These are phyloP conservation scores for Ustilago bromivora DNA, from an alignment of 1,284 basidiomycete genomes.

Conservation along the genomic window DNA sequence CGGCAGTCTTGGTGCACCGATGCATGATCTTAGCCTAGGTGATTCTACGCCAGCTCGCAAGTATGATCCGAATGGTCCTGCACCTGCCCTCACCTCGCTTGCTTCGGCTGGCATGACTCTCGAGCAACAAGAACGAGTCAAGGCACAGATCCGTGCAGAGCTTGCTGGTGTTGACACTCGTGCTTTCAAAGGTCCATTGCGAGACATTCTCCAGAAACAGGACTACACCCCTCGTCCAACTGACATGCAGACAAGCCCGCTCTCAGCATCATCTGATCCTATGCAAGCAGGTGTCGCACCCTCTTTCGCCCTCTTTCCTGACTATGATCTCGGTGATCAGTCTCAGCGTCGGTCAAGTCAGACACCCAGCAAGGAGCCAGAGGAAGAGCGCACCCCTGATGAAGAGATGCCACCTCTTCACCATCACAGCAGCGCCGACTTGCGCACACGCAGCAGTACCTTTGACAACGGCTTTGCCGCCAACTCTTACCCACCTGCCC, in stretches of 20 bases:
- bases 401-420: constrained; percentile 21
- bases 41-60: constrained; percentile 32
- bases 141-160: constrained; percentile 51
- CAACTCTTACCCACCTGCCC: constrained; percentile 42
- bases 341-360: constrained; percentile 21
- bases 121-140: constrained; percentile 48
- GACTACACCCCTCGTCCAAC: constrained; percentile 33
- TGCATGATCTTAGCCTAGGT: constrained; percentile 45
- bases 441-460: constrained; percentile 51
- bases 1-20: constrained; percentile 51
- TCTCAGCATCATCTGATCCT: constrained; percentile 38
- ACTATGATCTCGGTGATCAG: constrained; percentile 37
- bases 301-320: constrained; percentile 42
- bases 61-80: constrained; percentile 18
- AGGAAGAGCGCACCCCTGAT: background rate
- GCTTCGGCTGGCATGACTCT: constrained; percentile 24
- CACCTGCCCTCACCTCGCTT: constrained; percentile 28
- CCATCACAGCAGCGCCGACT: constrained; percentile 27
- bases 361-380: constrained; percentile 1
- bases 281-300: constrained; percentile 49
- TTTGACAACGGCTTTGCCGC: constrained; percentile 40
- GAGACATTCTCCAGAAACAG: constrained; percentile 54
- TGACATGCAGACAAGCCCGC: constrained; percentile 43
- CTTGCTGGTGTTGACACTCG: constrained; percentile 58
- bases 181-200: constrained; percentile 57